Conservation (phyloP, 257 asterid genomes). For the Misopates orontium region DNA sequence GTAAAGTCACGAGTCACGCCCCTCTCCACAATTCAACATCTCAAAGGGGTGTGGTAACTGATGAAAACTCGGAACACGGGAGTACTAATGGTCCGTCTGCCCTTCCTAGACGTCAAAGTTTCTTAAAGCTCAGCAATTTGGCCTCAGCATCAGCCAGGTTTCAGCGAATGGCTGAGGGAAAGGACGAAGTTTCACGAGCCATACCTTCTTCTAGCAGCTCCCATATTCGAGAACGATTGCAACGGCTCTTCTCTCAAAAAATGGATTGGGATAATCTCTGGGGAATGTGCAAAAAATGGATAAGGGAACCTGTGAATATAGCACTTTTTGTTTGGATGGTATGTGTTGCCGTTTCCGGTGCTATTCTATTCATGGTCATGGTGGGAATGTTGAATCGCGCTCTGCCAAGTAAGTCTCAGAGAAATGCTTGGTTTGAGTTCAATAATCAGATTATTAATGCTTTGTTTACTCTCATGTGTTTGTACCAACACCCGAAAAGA, state of each 20-base stretch:
- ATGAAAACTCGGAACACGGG: constrained; percentile 35
- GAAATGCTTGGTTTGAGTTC: constrained; percentile 88
- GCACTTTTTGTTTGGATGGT: constrained; percentile 75
- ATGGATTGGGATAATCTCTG: constrained; percentile 58
- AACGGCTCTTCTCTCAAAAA: constrained; percentile 51
- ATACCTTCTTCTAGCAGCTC: constrained; percentile 75
- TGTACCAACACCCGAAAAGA: constrained; percentile 79
- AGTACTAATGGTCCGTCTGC: constrained; percentile 30
- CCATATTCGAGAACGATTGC: constrained; percentile 72
- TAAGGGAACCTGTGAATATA: constrained; percentile 65
- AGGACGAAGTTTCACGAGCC: constrained; percentile 69
- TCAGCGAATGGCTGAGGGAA: constrained; percentile 61
- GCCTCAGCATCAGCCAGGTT: constrained; percentile 66
- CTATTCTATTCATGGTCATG: constrained; percentile 85
- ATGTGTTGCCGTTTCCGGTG: constrained; percentile 81
- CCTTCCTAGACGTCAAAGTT: constrained; percentile 41
- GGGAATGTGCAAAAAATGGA: constrained; percentile 68
- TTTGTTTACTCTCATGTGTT: constrained; percentile 81
- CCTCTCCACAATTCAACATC: constrained; percentile 56
- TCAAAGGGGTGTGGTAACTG: constrained; percentile 56
- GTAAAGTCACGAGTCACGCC: constrained; percentile 33
- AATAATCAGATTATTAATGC: constrained; percentile 92
- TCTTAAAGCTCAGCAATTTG: constrained; percentile 56
- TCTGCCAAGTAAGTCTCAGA: constrained; percentile 63
- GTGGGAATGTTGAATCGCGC: constrained; percentile 80